Evolutionary conservation across 176 grass and related monocot genomes (phyloP), one percentile per base, ranked within the genome.

Genomic region (Eragrostis nindensis): DNA sequence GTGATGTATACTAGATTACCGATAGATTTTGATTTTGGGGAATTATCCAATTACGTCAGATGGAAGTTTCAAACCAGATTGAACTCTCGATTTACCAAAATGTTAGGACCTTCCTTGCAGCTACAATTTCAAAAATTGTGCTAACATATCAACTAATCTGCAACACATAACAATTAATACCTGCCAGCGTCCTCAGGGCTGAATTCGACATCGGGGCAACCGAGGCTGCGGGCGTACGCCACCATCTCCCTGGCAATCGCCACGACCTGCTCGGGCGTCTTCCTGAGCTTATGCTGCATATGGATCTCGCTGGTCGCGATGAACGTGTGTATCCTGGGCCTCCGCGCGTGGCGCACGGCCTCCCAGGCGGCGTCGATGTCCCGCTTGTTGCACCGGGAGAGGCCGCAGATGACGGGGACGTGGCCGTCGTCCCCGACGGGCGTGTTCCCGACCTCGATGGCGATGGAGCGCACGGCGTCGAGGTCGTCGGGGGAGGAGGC

Each of bases 221-320:
- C 96, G 1, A 99, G 84, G 86, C 88, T 90, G 74, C 88, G 86
- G 0, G 92, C 90, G 82, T 99, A 99, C 1, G 92, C 90, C 52
- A 99, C 92, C 92, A 91, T 94, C 52, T 94, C 89, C 70, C 59
- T 86, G 0, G 92, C 92, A 42, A 94, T 89, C 12, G 73, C 70
- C 5, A 91, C 92, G 3, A 91, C 89, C 80, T 91, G 86, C 11
- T 94, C 89, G 46, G 86, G 89, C 0, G 88, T 91, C 75, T 94
- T 94, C 64, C 86, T 46, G 0, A 91, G 79, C 86, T 94, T 94
- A 62, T 91, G 92, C 75, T 86, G 88, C 92, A 91, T 94, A 46
- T 94, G 92, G 26, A 94, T 91, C 72, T 95, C 96, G 75, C 96
- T 99, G 21, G 96, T 95, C 21, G 96, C 96, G 19, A 99, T 95